These are phyloP conservation scores for Melastoma candidum DNA, from an alignment of 441 rosid species.

Conservation along the genomic window DNA sequence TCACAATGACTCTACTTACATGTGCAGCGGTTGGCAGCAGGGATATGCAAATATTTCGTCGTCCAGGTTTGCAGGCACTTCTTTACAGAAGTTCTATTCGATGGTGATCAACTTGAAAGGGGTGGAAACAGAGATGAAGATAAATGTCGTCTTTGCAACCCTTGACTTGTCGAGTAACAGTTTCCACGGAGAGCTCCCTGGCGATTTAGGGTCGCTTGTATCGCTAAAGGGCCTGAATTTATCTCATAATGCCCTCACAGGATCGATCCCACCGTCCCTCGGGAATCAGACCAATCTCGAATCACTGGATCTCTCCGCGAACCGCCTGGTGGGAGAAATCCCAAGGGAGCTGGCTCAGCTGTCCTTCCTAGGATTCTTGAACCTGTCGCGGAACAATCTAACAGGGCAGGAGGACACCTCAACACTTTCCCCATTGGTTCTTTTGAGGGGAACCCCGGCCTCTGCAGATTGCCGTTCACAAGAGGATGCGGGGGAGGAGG, in stretches of 20 bases:
- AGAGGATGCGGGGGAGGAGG: too few species aligned
- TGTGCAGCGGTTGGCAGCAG: too few species aligned
- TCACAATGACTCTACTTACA: background rate
- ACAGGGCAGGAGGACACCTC: too few species aligned
- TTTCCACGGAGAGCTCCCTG: conserved; percentile 1
- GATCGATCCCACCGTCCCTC: conserved; percentile 14
- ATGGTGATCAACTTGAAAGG: conserved; percentile 3
- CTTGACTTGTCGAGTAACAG: conserved; percentile 1
- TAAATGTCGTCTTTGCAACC: conserved; percentile 2
- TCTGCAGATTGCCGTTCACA: too few species aligned
- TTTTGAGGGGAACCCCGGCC: too few species aligned
- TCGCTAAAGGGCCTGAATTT: conserved; percentile 6
- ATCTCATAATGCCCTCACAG: conserved; percentile 12
- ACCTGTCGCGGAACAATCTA: too few species aligned
- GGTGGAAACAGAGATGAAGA: background rate
- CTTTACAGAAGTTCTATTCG: too few species aligned
- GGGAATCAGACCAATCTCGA: conserved; percentile 6
- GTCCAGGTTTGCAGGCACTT: too few species aligned
- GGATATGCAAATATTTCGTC: too few species aligned
- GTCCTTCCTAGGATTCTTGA: too few species aligned
- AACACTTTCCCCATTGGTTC: too few species aligned
- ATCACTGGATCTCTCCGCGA: conserved; percentile 20
- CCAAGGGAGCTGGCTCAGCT: conserved; percentile 12
- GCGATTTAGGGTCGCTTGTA: background rate
- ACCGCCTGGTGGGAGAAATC: conserved; percentile 16